Evolutionary conservation across 1,139 yeast species (phyloP).

Genomic region (Geotrichum histeridarum): DNA sequence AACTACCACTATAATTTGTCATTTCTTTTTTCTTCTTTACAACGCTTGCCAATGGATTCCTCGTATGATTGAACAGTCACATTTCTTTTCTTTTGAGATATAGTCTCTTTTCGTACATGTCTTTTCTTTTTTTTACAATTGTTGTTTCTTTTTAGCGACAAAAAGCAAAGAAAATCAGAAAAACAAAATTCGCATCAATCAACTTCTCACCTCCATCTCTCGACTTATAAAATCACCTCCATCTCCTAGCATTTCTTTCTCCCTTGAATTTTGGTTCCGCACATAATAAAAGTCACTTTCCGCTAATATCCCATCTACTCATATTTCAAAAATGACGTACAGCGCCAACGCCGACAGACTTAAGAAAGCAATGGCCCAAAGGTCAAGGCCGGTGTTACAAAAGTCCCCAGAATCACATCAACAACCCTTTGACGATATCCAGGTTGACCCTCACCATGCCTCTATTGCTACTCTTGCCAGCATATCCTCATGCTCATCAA

Average conservation of each 20-base stretch:
- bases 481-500: not conserved
- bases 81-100: not conserved
- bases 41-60: no score
- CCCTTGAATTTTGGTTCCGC: not conserved
- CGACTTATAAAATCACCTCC: not conserved
- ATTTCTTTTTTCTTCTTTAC: no score
- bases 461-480: slow-evolving; percentile 1
- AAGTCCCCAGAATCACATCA: not conserved
- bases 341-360: slow-evolving; percentile 4
- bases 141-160: not conserved
- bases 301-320: not conserved
- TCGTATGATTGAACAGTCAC: no score
- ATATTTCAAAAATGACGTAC: not conserved
- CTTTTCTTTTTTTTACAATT: not conserved
- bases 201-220: not conserved
- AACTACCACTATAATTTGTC: no score
- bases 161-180: not conserved
- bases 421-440: not conserved
- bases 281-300: not conserved
- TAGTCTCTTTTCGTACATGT: not conserved
- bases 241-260: not conserved
- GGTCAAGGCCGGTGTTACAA: not conserved
- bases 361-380: slow-evolving; percentile 4
- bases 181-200: not conserved
- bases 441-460: not conserved